Base-by-base conservation (phyloP, 805 yeast genomes). In the Sugiyamaella chiloensis region DNA sequence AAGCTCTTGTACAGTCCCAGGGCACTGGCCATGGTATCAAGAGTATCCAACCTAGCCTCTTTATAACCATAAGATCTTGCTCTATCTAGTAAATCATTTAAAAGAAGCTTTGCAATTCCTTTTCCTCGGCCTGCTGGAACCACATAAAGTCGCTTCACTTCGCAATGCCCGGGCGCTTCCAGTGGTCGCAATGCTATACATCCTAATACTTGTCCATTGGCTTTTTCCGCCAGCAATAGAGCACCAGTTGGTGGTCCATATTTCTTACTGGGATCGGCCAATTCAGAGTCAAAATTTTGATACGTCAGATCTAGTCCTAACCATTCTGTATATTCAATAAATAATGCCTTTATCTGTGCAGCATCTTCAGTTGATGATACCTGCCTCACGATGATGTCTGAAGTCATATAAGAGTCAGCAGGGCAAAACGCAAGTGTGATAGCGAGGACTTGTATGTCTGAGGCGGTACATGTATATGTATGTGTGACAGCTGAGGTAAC, bases 311-410 rank as follows among this genome's bases (percentile, higher is more conserved):
- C 37, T 19, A 34, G 7, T 34, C 37, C 37, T 14, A 34, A 21
- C 37, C 37, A 34, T 34, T 14, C 16, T 34, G 37, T 34, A 34
- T 34, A 34, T 16, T 34, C 37, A 4, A 34, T 34, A 12, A 34
- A 16, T 21, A 34, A 7, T 21, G 14, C 12, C 20, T 21, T 34
- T 4, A 34, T 7, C 16, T 14, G 12, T 9, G 14, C 37, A 12
- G 19, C 12, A 34, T 34, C 37, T n/a, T 4, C 21, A 4, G 37
- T 12, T n/a, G n/a, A n/a, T 16, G 20, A 5, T 12, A 34, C 14
- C 9, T 19, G 37, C 7, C 37, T 34, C 19, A 34, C 20, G 14
- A 4, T 34, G 16, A 34, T 9, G 37, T 34, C 37, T 14, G 17
- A n/a, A 17, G 34, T 29, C 34, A 29, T 29, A 14, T 29, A 29